Evolutionary conservation across 441 rosid genomes (phyloP).

Genomic region (Gossypium trilobum): DNA sequence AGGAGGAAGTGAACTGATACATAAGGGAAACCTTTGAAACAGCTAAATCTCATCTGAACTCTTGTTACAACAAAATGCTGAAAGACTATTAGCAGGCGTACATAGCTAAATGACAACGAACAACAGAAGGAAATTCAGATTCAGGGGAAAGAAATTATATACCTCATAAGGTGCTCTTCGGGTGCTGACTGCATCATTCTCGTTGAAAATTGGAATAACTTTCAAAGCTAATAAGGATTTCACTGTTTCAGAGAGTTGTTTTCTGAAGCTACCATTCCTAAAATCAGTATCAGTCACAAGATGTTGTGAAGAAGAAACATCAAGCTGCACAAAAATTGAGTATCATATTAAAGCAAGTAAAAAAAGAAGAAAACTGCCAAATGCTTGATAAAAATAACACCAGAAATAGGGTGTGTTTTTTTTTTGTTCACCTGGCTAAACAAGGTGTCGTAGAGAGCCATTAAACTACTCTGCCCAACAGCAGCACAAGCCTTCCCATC

Average conservation of each 20-base stretch:
- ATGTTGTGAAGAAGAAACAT: slow-evolving; percentile 39
- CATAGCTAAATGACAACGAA: background rate
- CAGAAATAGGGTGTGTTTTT: background rate
- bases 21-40: background rate
- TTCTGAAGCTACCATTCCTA: slow-evolving; percentile 33
- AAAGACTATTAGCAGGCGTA: background rate
- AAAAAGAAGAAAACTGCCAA: background rate
- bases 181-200: slow-evolving; percentile 47
- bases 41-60: background rate
- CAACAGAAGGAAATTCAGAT: background rate
- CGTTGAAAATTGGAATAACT: slow-evolving; percentile 46
- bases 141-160: background rate
- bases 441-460: slow-evolving; percentile 41
- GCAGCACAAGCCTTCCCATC: slow-evolving; percentile 53
- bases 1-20: background rate
- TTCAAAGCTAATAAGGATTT: slow-evolving; percentile 31
- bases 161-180: slow-evolving; percentile 46
- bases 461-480: slow-evolving; percentile 43
- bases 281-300: slow-evolving; percentile 45
- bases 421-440: slow-evolving; percentile 33
- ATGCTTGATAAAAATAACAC: background rate
- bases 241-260: slow-evolving; percentile 36
- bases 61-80: background rate
- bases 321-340: slow-evolving; percentile 33
- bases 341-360: background rate